phyloP scores from a whole-genome alignment of 805 yeast species.

The Wickerhamomyces subpelliculosus region DNA sequence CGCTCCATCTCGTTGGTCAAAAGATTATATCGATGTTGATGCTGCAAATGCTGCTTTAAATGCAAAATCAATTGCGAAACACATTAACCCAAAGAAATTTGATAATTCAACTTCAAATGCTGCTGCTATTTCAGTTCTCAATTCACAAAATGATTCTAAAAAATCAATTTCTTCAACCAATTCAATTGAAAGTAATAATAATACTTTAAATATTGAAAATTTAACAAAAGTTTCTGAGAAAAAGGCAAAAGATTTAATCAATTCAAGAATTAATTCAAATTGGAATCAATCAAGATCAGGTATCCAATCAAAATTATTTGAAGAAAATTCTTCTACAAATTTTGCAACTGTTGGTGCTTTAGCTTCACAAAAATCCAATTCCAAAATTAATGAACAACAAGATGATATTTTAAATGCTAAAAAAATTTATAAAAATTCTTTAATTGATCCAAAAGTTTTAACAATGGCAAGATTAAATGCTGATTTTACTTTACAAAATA shows the following conservation, averaged over 20 bases:
- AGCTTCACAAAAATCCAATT: constrained; percentile 41
- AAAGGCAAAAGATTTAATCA: constrained; percentile 25
- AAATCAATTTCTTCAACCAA: constrained; percentile 36
- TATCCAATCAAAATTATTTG: constrained; percentile 34
- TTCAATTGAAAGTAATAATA: no score
- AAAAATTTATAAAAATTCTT: constrained; percentile 24
- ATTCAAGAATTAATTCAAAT: constrained; percentile 23
- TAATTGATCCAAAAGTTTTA: constrained; percentile 37
- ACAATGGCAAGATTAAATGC: constrained; percentile 48
- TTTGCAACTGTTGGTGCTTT: constrained; percentile 54
- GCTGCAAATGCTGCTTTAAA: constrained; percentile 38
- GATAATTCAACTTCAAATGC: neutral
- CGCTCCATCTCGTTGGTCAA: constrained; percentile 41
- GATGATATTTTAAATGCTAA: constrained; percentile 38
- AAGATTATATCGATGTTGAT: constrained; percentile 43
- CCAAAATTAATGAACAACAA: no score
- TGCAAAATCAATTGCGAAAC: constrained; percentile 11
- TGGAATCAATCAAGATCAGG: constrained; percentile 29
- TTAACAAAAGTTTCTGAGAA: constrained; percentile 42
- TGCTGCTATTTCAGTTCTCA: constrained; percentile 3
- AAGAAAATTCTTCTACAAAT: constrained; percentile 31
- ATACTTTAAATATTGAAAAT: constrained; percentile 44
- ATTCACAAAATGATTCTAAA: constrained; percentile 30
- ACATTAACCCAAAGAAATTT: neutral
- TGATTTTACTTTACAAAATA: constrained; percentile 28